Evolutionary conservation across 345 rosid species (phyloP).

Genomic region (Eucalyptus curtisii): DNA sequence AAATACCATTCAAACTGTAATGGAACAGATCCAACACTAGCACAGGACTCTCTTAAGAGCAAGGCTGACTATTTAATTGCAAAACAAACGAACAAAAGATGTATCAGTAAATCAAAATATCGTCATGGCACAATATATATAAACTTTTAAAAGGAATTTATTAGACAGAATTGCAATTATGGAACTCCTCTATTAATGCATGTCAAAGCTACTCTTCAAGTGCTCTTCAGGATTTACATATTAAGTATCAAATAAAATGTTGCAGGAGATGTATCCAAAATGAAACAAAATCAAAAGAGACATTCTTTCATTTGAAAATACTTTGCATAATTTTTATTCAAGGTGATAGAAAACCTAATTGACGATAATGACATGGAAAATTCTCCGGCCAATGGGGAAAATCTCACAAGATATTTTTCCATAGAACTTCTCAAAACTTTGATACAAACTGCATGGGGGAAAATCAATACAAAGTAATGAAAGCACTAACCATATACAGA

Average conservation of each 20-base stretch:
- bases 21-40: neutral
- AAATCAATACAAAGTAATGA: neutral
- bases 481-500: neutral
- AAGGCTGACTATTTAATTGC: neutral
- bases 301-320: neutral
- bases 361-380: neutral
- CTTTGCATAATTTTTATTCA: neutral
- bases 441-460: neutral
- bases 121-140: neutral
- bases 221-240: neutral
- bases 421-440: neutral
- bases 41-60: neutral
- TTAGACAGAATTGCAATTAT: neutral
- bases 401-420: neutral
- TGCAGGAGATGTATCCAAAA: neutral
- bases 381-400: neutral
- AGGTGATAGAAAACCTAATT: neutral
- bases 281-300: neutral
- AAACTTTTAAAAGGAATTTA: neutral
- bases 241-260: neutral
- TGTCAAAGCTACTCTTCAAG: neutral
- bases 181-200: neutral
- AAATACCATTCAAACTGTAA: neutral
- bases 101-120: neutral
- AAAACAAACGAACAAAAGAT: neutral